phyloP scores from a whole-genome alignment of 257 asterid species.

The Solanum lycopersicoides region DNA sequence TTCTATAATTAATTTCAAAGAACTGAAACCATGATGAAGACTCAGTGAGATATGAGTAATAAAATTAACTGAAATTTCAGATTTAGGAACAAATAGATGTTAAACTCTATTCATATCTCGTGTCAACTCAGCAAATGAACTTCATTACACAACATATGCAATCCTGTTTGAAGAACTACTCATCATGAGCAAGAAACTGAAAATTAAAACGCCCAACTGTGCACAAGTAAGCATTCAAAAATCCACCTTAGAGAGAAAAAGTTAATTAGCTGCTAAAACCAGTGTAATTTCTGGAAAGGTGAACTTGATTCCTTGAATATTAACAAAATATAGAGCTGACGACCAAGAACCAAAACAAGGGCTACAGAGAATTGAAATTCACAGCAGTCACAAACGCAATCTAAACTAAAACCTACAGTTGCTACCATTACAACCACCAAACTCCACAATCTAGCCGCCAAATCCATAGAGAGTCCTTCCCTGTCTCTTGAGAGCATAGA shows the following conservation, averaged over 20 bases:
- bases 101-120: neutral
- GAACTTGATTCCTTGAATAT: neutral
- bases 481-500: conserved; percentile 28
- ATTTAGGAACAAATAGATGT: neutral
- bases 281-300: neutral
- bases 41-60: too few relatives aligned
- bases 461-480: conserved; percentile 34
- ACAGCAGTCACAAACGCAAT: neutral
- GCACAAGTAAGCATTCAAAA: neutral
- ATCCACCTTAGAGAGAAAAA: neutral
- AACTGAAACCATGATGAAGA: too few relatives aligned
- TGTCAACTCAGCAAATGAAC: neutral
- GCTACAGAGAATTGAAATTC: neutral
- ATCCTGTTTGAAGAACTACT: neutral
- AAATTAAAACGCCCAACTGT: neutral
- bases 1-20: neutral
- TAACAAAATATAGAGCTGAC: neutral
- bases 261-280: neutral
- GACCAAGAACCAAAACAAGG: neutral
- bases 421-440: neutral
- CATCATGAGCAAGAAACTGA: neutral
- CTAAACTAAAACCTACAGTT: neutral
- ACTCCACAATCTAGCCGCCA: neutral
- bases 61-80: too few relatives aligned
- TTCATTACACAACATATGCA: neutral